These are phyloP conservation scores for Eucalyptus victrix DNA, from an alignment of 345 rosid genomes.

Conservation along the genomic window DNA sequence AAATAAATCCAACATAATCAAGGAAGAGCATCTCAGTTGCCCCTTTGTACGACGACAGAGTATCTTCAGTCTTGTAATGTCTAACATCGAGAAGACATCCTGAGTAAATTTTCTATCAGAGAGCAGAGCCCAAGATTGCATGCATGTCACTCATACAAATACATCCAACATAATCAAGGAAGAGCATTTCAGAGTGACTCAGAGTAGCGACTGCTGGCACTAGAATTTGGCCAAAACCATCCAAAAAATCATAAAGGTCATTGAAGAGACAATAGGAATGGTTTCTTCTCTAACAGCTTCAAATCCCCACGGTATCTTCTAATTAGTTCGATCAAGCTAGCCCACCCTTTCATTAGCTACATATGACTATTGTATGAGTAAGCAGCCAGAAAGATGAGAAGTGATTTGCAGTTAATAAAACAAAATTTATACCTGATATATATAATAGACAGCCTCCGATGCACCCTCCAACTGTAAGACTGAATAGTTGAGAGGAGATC, in stretches of 20 bases:
- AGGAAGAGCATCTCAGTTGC: neutral
- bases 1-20: neutral
- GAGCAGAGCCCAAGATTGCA: neutral
- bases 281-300: neutral
- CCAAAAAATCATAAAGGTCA: neutral
- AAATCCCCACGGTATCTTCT: neutral
- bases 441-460: constrained; percentile 60
- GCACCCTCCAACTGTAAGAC: constrained; percentile 54
- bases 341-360: neutral
- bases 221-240: neutral
- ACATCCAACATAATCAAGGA: neutral
- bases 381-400: neutral
- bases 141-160: neutral
- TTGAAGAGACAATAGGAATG: neutral
- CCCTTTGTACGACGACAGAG: constrained; percentile 31
- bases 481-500: constrained; percentile 71
- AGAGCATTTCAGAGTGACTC: neutral
- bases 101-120: neutral
- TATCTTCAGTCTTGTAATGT: constrained; percentile 73
- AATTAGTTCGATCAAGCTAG: neutral
- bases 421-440: constrained; percentile 56
- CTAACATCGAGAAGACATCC: constrained; percentile 14
- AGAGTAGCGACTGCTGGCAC: neutral
- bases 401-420: neutral
- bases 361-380: neutral